These are phyloP conservation scores for Gnomoniopsis smithogilvyi DNA, from an alignment of 2,329 filamentous ascomycete genomes.

Conservation along the genomic window DNA sequence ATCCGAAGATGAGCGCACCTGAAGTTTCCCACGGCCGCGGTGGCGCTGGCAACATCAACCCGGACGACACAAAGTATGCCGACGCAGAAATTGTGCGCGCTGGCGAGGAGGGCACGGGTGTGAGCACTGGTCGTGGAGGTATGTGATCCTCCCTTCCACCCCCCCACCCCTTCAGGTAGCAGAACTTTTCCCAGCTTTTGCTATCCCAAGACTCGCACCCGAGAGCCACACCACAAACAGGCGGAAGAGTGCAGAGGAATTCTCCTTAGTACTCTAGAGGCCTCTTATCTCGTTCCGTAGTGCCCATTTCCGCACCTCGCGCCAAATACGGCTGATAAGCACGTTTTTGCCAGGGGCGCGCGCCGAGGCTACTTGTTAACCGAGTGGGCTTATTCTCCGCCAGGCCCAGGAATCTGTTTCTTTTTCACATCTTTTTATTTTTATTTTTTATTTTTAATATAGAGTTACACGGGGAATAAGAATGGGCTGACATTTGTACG, in stretches of 20 bases:
- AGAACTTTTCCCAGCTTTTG: too few species aligned
- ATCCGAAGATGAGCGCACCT: slow-evolving; percentile 30
- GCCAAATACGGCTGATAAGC: not conserved
- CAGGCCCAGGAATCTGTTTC: not conserved
- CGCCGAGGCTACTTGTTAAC: not conserved
- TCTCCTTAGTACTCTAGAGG: not conserved
- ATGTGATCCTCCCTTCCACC: too few species aligned
- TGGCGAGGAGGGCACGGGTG: slow-evolving; percentile 53
- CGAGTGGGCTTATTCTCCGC: not conserved
- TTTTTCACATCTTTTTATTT: too few species aligned
- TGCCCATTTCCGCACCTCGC: not conserved
- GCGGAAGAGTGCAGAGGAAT: not conserved
- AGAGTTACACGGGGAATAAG: not conserved
- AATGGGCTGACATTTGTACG: not conserved
- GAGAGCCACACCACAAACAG: not conserved
- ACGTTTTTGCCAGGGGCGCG: not conserved
- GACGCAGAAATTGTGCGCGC: slow-evolving; percentile 60
- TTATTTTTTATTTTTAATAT: not conserved
- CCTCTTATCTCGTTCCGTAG: not conserved
- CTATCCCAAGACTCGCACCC: not conserved
- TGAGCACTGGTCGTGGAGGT: slow-evolving; percentile 59
- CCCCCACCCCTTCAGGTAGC: too few species aligned
- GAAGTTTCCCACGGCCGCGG: slow-evolving; percentile 61
- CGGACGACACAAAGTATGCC: slow-evolving; percentile 55
- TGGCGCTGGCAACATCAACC: slow-evolving; percentile 59